phyloP scores from a whole-genome alignment of 345 rosid genomes.

The Brassica rapa region DNA sequence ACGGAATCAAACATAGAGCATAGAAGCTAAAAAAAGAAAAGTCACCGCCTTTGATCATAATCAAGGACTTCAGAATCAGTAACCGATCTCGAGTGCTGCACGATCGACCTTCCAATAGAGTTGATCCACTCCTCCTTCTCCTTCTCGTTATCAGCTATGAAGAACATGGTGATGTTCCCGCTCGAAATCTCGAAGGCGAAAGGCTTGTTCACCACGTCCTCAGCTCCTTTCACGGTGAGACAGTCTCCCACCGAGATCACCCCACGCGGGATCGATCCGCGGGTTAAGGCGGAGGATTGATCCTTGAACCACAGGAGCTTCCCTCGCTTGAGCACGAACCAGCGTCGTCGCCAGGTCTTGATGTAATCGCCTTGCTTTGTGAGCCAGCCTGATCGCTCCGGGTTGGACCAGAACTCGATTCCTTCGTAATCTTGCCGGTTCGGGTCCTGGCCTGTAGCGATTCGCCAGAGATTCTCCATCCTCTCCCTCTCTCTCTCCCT shows the following conservation, averaged over 20 bases:
- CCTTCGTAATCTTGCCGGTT: constrained; percentile 64
- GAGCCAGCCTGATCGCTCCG: constrained; percentile 79
- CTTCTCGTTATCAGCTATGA: constrained; percentile 76
- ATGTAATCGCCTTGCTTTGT: constrained; percentile 83
- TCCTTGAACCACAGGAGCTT: constrained; percentile 89
- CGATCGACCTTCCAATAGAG: constrained; percentile 80
- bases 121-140: constrained; percentile 94
- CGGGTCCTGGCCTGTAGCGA: constrained; percentile 70
- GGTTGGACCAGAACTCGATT: constrained; percentile 70
- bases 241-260: constrained; percentile 64
- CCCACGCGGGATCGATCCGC: constrained; percentile 68
- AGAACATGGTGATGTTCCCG: constrained; percentile 62
- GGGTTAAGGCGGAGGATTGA: constrained; percentile 45
- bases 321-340: constrained; percentile 82
- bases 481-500: neutral
- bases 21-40: neutral
- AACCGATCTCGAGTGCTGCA: constrained; percentile 74
- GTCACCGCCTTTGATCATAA: constrained; percentile 36
- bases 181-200: constrained; percentile 76
- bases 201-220: constrained; percentile 71
- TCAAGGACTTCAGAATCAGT: constrained; percentile 85
- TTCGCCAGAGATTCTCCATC: constrained; percentile 74
- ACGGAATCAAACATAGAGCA: constrained; percentile 14
- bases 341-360: constrained; percentile 86
- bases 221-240: constrained; percentile 87